Conservation (phyloP, 345 rosid species). For the Salix purpurea region DNA sequence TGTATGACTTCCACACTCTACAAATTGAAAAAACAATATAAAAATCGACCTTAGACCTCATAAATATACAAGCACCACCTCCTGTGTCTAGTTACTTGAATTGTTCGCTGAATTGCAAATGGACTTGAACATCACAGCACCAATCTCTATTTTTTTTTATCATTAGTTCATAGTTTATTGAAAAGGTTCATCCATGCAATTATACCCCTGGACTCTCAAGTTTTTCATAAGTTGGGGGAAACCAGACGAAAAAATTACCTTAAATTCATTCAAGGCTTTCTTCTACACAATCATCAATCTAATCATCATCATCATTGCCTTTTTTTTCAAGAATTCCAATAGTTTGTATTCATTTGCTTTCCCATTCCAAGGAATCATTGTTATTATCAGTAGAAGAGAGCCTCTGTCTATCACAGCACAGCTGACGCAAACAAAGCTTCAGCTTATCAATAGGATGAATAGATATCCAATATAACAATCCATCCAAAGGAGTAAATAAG, state of each 20-base stretch:
- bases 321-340: not conserved
- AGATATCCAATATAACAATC: not conserved
- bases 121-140: no score
- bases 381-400: not conserved
- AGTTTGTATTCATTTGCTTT: not conserved
- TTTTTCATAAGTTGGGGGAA: not conserved
- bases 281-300: not conserved
- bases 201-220: not conserved
- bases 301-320: not conserved
- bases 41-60: no score
- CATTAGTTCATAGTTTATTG: no score
- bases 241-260: not conserved
- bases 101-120: no score
- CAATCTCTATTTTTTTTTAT: no score
- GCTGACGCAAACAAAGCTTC: not conserved
- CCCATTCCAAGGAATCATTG: not conserved
- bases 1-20: no score
- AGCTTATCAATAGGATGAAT: not conserved
- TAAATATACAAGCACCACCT: no score
- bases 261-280: not conserved
- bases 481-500: not conserved
- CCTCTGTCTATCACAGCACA: not conserved
- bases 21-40: no score
- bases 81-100: no score
- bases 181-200: not conserved